phyloP scores from a whole-genome alignment of 2,329 filamentous ascomycete species.

The Pyricularia pennisetigena region DNA sequence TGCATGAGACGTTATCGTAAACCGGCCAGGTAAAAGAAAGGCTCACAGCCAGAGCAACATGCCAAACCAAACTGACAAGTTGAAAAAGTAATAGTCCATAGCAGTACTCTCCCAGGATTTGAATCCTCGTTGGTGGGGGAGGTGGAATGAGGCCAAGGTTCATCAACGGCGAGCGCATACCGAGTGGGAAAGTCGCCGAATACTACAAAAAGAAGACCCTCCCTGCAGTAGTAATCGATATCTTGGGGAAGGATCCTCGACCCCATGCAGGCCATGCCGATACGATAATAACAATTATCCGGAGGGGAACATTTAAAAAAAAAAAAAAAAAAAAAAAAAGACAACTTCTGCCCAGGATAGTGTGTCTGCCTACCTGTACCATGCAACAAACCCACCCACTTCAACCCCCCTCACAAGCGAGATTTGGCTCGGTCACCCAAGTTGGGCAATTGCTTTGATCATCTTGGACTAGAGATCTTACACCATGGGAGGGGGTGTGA shows the following conservation, averaged over 20 bases:
- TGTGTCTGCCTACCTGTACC: neutral
- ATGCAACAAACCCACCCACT: neutral
- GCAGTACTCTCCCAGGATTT: neutral
- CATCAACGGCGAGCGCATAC: neutral
- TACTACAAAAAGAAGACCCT: neutral
- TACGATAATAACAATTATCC: neutral
- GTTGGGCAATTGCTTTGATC: neutral
- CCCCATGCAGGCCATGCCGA: neutral
- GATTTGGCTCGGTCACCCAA: neutral
- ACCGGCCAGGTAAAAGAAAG: too few species aligned
- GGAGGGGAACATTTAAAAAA: neutral
- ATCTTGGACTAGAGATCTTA: slow-evolving; percentile 2
- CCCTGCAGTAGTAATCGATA: neutral
- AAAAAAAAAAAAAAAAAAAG: neutral
- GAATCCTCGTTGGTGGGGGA: neutral
- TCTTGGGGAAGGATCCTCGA: neutral
- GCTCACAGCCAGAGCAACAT: too few species aligned
- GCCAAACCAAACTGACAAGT: too few species aligned
- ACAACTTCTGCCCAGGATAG: neutral
- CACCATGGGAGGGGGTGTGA: neutral
- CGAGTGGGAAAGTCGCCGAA: neutral
- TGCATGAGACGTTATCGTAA: too few species aligned
- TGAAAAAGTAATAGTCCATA: too few species aligned
- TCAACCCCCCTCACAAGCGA: neutral
- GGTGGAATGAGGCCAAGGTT: neutral